Evolutionary conservation across 768 basidiomycete genomes (phyloP), one percentile per base, ranked within the genome.

Genomic region (Mycena leptocephala): DNA sequence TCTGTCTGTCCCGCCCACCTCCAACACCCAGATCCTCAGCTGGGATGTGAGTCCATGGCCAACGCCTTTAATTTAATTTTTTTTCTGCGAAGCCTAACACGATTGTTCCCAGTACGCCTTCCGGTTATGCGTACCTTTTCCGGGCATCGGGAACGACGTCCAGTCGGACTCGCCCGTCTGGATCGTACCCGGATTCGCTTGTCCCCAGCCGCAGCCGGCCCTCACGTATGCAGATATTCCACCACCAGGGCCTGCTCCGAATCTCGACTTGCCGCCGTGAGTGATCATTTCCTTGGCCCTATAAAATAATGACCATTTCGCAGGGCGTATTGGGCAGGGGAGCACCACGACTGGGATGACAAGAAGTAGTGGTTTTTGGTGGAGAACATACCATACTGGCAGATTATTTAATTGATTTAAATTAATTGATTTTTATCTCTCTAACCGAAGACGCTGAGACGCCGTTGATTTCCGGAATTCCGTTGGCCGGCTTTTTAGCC

Each of bases 101-200:
- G 61, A n/a, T 14, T 32, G 18, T 18, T n/a, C 46, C 26, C 72
- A 74, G 72, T 68, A 74, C 26, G 64, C 65, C 26, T 61, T 74
- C 18, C 65, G 65, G 11, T 24, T 74, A n/a, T 20, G 41, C 14
- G 72, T 74, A 2, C 65, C 64, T 7, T 74, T 74, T 28, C 64
- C 64, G 2, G 72, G 72, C 1, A 67, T 74, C 2, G 73, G 73
- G 28, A 74, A 74, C 37, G 73, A 74, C n/a, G 65, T 68, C 33
- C 55, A 67, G 46, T 67, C 72, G 11, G 37, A 46, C 32, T 74
- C 64, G 24, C 51, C 65, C 48, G 41, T 68, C 43, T 46, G 35
- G 41, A 63, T 74, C 33, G 73, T 69, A 22, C 73, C 73, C 26
- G 73, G 51, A 37, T 70, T 70, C n/a, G 65, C 72, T 30, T 73